A percentile compares a stretch with the other conserved stretches of the same genome.
Evolutionary conservation across 169 alveolate genomes (phyloP).

Genomic region (Plasmodium yoelii): DNA sequence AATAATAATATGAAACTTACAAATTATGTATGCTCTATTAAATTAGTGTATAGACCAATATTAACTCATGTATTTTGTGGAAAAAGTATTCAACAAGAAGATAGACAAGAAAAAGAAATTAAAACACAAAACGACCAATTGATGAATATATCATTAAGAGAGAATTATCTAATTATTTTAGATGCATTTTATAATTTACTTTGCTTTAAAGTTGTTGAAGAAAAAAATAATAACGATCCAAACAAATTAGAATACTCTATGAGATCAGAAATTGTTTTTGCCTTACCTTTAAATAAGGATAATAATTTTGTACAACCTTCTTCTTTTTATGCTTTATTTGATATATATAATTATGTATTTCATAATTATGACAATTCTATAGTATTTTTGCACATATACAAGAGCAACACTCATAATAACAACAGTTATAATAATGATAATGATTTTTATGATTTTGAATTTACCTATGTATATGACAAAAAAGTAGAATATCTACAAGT

Average conservation of each 20-base stretch:
- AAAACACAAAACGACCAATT: background rate
- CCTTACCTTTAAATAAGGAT: constrained; percentile 66
- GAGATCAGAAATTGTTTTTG: constrained; percentile 36
- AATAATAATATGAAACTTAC: constrained; percentile 39
- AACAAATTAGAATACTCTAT: constrained; percentile 13
- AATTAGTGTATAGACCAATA: constrained; percentile 71
- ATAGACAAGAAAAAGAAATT: background rate
- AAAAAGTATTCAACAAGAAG: background rate
- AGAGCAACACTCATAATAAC: background rate
- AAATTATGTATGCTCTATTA: constrained; percentile 57
- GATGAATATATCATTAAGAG: background rate
- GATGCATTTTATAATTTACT: constrained; percentile 76
- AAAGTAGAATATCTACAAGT: constrained; percentile 40
- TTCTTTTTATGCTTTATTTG: constrained; percentile 53
- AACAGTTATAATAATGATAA: background rate
- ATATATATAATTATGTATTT: constrained; percentile 65
- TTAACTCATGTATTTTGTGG: constrained; percentile 61
- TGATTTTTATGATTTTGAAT: constrained; percentile 62
- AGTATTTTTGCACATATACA: constrained; percentile 53
- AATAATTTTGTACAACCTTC: constrained; percentile 31
- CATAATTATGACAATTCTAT: constrained; percentile 67
- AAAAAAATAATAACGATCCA: constrained; percentile 4
- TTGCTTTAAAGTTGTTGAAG: constrained; percentile 47
- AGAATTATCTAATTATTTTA: constrained; percentile 38
- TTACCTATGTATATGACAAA: background rate